phyloP scores from a whole-genome alignment of 768 basidiomycete species.

The Ephemerocybe angulata region DNA sequence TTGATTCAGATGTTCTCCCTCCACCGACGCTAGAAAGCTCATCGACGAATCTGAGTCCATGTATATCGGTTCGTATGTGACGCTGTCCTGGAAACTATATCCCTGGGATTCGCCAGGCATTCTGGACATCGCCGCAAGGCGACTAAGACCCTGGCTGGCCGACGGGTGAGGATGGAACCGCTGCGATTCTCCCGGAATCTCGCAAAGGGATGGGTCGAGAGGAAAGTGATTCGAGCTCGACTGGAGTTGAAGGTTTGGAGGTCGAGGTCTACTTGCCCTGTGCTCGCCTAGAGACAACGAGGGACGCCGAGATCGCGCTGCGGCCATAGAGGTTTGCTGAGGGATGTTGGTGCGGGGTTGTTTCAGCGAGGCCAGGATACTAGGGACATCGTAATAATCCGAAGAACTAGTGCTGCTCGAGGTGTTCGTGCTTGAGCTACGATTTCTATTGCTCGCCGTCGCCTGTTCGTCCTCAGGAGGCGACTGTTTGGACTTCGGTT shows the following conservation, averaged over 20 bases:
- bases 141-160: too few relatives aligned
- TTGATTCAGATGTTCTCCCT: too few relatives aligned
- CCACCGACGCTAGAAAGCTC: too few relatives aligned
- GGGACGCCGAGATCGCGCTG: constrained; percentile 9
- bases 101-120: too few relatives aligned
- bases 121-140: too few relatives aligned
- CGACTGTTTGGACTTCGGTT: constrained; percentile 36
- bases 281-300: constrained; percentile 22
- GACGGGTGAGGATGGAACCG: background rate
- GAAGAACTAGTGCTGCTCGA: constrained; percentile 18
- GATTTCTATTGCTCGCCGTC: constrained; percentile 11
- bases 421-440: constrained; percentile 17
- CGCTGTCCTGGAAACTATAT: too few relatives aligned
- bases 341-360: constrained; percentile 2
- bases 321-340: background rate
- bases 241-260: constrained; percentile 28
- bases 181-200: background rate
- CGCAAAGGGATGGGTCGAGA: background rate
- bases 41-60: too few relatives aligned
- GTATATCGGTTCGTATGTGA: too few relatives aligned
- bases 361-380: background rate
- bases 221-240: constrained; percentile 16
- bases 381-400: constrained; percentile 11
- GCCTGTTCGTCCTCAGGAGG: background rate
- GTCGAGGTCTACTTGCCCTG: constrained; percentile 24